Evolutionary conservation across 495 filamentous ascomycete species (phyloP).

Genomic region (Annulohypoxylon moriforme): DNA sequence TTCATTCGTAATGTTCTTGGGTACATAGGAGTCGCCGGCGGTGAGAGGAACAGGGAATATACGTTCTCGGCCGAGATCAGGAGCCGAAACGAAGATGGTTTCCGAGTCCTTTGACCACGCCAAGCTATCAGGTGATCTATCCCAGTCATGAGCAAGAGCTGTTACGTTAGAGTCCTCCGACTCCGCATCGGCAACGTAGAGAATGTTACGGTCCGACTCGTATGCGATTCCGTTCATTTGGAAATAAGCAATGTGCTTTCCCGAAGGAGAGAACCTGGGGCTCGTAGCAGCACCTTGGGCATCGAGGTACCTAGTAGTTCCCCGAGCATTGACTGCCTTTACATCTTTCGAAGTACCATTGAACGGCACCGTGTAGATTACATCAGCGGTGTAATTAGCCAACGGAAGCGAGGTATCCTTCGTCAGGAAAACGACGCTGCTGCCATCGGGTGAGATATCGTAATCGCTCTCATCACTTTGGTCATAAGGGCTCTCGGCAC

Average conservation of each 20-base stretch:
- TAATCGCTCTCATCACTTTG: slow-evolving; percentile 54
- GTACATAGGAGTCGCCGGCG: slow-evolving; percentile 54
- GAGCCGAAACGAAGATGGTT: slow-evolving; percentile 63
- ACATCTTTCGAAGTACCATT: slow-evolving; percentile 47
- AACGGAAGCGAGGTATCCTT: slow-evolving; percentile 75
- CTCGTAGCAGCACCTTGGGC: slow-evolving; percentile 72
- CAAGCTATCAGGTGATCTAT: slow-evolving; percentile 65
- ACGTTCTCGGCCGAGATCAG: slow-evolving; percentile 67
- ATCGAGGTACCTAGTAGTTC: slow-evolving; percentile 54
- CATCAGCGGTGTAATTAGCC: slow-evolving; percentile 73
- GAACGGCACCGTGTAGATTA: slow-evolving; percentile 69
- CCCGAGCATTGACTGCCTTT: slow-evolving; percentile 45
- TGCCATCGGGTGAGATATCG: slow-evolving; percentile 55
- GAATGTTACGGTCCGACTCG: slow-evolving; percentile 78
- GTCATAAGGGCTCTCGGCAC: slow-evolving; percentile 56
- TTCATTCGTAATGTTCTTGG: slow-evolving; percentile 65
- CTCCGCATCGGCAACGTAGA: slow-evolving; percentile 57
- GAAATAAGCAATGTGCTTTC: slow-evolving; percentile 73
- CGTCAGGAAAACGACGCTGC: slow-evolving; percentile 71
- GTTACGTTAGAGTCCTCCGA: slow-evolving; percentile 44
- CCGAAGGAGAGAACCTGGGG: slow-evolving; percentile 74
- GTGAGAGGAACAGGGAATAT: slow-evolving; percentile 65
- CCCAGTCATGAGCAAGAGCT: slow-evolving; percentile 62
- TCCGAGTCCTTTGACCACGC: slow-evolving; percentile 68
- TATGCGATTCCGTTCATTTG: slow-evolving; percentile 75